Percentiles rank a stretch among this genome's conserved stretches.
Evolutionary conservation across 805 yeast genomes (phyloP).

Genomic region (Kazachstania kunashirensis): DNA sequence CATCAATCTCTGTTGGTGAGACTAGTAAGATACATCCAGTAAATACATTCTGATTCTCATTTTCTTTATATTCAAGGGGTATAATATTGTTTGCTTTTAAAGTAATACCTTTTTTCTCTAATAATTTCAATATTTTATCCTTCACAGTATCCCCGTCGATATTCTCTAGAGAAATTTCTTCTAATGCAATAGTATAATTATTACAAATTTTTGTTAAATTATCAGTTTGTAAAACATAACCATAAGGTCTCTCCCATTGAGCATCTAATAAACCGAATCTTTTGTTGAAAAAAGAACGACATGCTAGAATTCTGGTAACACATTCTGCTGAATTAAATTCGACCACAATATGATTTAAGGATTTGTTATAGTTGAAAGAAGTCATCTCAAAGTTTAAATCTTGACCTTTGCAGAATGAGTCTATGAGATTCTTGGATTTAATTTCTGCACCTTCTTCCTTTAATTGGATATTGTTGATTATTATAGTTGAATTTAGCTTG

Average conservation of each 20-base stretch:
- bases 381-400: neutral
- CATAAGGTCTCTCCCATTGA: slow-evolving; percentile 23
- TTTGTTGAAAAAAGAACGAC: slow-evolving; percentile 16
- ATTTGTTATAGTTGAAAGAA: neutral
- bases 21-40: neutral
- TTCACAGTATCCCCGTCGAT: neutral
- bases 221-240: slow-evolving; percentile 17
- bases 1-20: no score
- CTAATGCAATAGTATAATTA: slow-evolving; percentile 14
- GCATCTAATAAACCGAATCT: slow-evolving; percentile 5
- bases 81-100: neutral
- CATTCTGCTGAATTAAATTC: slow-evolving; percentile 14
- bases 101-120: neutral
- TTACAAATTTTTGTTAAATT: slow-evolving; percentile 15
- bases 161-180: slow-evolving; percentile 4
- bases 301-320: slow-evolving; percentile 17
- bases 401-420: slow-evolving; percentile 3
- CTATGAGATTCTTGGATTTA: slow-evolving; percentile 6
- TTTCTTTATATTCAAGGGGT: neutral
- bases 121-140: neutral
- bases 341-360: slow-evolving; percentile 5
- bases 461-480: neutral
- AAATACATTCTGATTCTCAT: neutral
- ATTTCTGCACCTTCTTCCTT: neutral
- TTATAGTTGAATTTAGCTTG: slow-evolving; percentile 5